A percentile compares a stretch with the other conserved stretches of the same genome.
phyloP scores from a whole-genome alignment of 331 rosid species.

The Spiraea crenata region DNA sequence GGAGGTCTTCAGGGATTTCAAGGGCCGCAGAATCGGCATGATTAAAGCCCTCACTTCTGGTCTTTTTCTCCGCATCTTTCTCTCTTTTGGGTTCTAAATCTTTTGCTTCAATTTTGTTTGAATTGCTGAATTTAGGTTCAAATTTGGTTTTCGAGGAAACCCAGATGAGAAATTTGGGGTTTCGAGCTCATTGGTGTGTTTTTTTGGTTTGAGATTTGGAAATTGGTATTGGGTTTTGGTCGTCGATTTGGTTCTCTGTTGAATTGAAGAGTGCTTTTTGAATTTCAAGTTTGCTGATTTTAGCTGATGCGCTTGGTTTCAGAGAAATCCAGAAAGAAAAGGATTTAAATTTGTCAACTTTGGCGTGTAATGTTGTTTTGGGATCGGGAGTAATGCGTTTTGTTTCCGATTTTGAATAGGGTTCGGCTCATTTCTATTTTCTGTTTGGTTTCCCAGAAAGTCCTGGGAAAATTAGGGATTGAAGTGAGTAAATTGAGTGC shows the following conservation, averaged over 20 bases:
- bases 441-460: neutral
- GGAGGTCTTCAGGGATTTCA: slow-evolving; percentile 85
- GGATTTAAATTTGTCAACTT: neutral
- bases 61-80: slow-evolving; percentile 6
- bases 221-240: slow-evolving; percentile 25
- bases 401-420: neutral
- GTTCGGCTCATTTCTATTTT: neutral
- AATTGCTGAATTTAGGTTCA: neutral
- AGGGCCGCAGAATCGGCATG: slow-evolving; percentile 77
- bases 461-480: neutral
- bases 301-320: slow-evolving; percentile 10
- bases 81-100: neutral
- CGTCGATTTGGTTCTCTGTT: neutral
- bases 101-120: neutral
- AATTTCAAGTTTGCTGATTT: neutral
- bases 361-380: neutral
- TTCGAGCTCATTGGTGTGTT: slow-evolving; percentile 11
- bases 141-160: slow-evolving; percentile 11
- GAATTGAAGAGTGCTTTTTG: neutral
- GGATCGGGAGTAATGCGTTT: slow-evolving; percentile 1
- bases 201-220: slow-evolving; percentile 19
- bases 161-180: slow-evolving; percentile 11
- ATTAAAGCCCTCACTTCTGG: slow-evolving; percentile 87
- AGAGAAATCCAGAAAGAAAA: slow-evolving; percentile 6
- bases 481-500: neutral